A percentile compares a stretch with the other conserved stretches of the same genome.
Evolutionary conservation across 192 early-diverging fungal species (phyloP).

Genomic region (Umbelopsis isabellina): DNA sequence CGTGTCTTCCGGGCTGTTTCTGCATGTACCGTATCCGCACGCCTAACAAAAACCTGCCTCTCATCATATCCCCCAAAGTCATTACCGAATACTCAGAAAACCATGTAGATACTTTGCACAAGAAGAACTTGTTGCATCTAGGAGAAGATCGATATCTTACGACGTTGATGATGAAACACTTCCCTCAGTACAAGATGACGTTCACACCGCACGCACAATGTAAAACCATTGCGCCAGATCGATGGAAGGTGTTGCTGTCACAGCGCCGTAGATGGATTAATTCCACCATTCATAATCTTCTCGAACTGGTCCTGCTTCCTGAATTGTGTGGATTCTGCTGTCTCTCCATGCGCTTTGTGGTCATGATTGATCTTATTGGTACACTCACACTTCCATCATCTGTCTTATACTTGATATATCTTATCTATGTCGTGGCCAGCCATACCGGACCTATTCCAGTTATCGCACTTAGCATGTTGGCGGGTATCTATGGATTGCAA

Average conservation of each 20-base stretch:
- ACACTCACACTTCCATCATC: slow-evolving; percentile 94
- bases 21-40: slow-evolving; percentile 97
- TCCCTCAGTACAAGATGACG: slow-evolving; percentile 92
- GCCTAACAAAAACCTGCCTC: slow-evolving; percentile 83
- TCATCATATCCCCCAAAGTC: slow-evolving; percentile 86
- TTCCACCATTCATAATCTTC: slow-evolving; percentile 97
- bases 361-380: slow-evolving; percentile 92
- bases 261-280: slow-evolving; percentile 99
- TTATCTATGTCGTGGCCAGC: slow-evolving; percentile 66
- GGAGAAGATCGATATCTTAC: slow-evolving; percentile 99
- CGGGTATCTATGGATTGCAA: slow-evolving; percentile 88
- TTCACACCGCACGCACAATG: slow-evolving; percentile 94
- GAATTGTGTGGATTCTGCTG: slow-evolving; percentile 97
- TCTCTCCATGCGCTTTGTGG: slow-evolving; percentile 96
- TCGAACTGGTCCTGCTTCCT: slow-evolving; percentile 90
- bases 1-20: slow-evolving; percentile 98
- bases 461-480: slow-evolving; percentile 85
- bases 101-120: slow-evolving; percentile 94
- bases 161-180: slow-evolving; percentile 93
- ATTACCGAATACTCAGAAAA: slow-evolving; percentile 96
- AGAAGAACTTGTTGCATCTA: slow-evolving; percentile 97
- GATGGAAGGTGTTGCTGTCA: slow-evolving; percentile 90
- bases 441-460: slow-evolving; percentile 72
- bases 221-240: slow-evolving; percentile 92
- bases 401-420: slow-evolving; percentile 85